Base-by-base conservation (phyloP, 345 rosid genomes). In the Isatis tinctoria region DNA sequence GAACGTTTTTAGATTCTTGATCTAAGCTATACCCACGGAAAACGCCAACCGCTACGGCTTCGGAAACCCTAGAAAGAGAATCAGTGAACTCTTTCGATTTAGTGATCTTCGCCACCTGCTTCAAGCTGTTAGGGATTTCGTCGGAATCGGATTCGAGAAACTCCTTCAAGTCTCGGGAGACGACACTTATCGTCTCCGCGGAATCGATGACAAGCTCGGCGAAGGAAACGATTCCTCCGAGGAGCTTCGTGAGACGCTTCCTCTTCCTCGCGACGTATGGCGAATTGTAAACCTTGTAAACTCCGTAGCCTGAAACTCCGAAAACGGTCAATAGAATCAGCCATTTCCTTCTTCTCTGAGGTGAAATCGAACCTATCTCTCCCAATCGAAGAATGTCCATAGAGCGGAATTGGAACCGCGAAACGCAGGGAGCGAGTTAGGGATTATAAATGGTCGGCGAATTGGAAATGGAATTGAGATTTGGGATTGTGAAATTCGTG, bases 101-200 rank as follows among this genome's bases (percentile, higher is more conserved):
- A 0, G 83, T 82, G 26, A 94, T 81, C 79, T 90, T 94, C 1
- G 95, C 79, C 37, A 94, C 49, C 78, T 91, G 98, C 80, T 78
- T 91, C 76, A 91, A 78, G 52, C 98, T 91, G 52, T 83, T 87
- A 12, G 98, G 98, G 48, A 91, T 81, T 70, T 90, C 78, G 64
- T 91, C 93, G 0, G 91, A 80, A 78, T 88, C 95, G 0, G 98
- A 89, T 27, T 51, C 79, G 30, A 94, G 67, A 56, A 94, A 89
- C 83, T 81, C 75, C 67, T 79, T 89, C 75, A 93, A 80, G 65
- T 94, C 96, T 74, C 76, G 81, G 7, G 89, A 86, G 37, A 91
- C 86, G 3, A 91, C 68, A 45, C 83, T 74, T 10, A 87, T 70
- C 12, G 86, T 78, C 37, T 84, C 99, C 0, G 90, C 81, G 0